Evolutionary conservation across 2,329 filamentous ascomycete genomes (phyloP), one percentile per base, ranked within the genome.

Genomic region (Alternaria sp.): DNA sequence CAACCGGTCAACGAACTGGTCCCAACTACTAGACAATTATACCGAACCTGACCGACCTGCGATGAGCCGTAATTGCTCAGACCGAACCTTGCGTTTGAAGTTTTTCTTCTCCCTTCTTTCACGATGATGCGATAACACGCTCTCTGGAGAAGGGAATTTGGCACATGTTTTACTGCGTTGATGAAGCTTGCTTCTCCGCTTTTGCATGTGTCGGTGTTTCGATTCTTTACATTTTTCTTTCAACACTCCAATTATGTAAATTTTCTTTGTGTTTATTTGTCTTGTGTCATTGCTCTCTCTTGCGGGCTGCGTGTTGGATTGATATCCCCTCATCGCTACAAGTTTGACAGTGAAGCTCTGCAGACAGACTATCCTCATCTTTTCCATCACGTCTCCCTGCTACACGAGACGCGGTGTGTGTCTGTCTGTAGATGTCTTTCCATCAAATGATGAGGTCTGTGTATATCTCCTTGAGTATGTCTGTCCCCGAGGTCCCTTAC

Each of bases 11-110:
- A 70, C 54, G 64, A 57, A 58, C 36, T 53, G 51, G 44, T 38
- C 36, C 32, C 52, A 51, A 38, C 46, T 63, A 53, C 48, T 52
- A 56, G 62, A 59, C 64, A 73, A 59, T 58, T 51, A 60, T 32
- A 56, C 20, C n/a, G 52, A 47, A 56, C 52, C 52, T 56, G 57
- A 59, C 70, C 65, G 75, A 69, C 71, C 71, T 76, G 76, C 65
- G 69, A 75, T 65, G 73, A 78, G 76, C 65, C 75, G 76, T 79
- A 80, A 80, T 77, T 74, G 77, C 78, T 79, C 77, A 78, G 77
- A 74, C 77, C 77, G 76, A 75, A 77, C 63, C 59, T 71, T 78
- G 77, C 69, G 67, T 64, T 70, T 78, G 70, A 76, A 76, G 76
- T 76, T 71, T 68, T 62, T 59, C 61, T 66, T 61, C 66, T 65